Conservation (phyloP, 1,139 yeast genomes). For the Yamadazyma conglobata region DNA sequence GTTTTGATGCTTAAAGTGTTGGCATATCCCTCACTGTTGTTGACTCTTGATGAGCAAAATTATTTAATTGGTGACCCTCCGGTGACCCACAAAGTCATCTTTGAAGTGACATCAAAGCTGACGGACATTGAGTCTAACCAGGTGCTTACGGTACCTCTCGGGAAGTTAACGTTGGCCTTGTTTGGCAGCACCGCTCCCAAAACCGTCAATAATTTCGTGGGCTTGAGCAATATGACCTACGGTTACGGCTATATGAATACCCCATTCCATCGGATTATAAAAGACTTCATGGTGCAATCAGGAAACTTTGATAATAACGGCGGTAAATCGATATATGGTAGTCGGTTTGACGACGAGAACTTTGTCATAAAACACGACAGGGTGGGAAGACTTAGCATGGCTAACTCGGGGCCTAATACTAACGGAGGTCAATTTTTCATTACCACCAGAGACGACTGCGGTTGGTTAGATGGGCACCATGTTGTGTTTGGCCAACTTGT, state of each 20-base stretch:
- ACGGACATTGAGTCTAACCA: constrained; percentile 12
- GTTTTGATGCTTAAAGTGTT: neutral
- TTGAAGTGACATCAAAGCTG: constrained; percentile 17
- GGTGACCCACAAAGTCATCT: constrained; percentile 25
- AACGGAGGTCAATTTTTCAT: constrained; percentile 92
- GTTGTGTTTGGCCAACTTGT: constrained; percentile 57
- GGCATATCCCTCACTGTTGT: constrained; percentile 6
- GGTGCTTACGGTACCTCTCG: constrained; percentile 13
- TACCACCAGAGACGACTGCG: constrained; percentile 23
- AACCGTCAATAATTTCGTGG: constrained; percentile 38
- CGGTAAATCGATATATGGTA: constrained; percentile 30
- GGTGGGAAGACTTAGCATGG: constrained; percentile 41
- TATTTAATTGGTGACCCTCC: constrained; percentile 23
- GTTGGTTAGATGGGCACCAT: constrained; percentile 51
- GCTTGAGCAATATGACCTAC: constrained; percentile 27
- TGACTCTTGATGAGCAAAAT: constrained; percentile 12
- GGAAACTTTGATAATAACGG: constrained; percentile 37
- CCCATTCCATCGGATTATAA: constrained; percentile 36
- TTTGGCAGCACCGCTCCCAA: constrained; percentile 33
- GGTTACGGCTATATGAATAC: constrained; percentile 35
- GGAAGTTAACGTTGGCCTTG: constrained; percentile 21
- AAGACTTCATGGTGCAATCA: constrained; percentile 39
- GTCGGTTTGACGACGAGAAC: constrained; percentile 36
- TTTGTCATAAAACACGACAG: constrained; percentile 33
- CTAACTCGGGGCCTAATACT: constrained; percentile 63